Percentiles rank a stretch among this genome's conserved stretches.
phyloP scores from a whole-genome alignment of 2,329 filamentous ascomycete species.

The Talaromyces sp. region DNA sequence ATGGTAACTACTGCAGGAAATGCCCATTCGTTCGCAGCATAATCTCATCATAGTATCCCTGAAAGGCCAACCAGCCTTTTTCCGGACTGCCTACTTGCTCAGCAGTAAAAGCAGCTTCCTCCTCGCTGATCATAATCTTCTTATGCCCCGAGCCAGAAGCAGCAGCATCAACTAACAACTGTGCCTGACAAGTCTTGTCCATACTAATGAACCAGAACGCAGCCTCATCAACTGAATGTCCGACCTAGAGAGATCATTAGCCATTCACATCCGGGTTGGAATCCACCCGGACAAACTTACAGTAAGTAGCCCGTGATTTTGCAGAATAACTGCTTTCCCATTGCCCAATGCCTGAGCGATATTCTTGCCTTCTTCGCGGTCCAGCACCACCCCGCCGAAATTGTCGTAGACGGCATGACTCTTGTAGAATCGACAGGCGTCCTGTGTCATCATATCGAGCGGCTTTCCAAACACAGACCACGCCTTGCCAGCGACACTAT shows the following conservation, averaged over 20 bases:
- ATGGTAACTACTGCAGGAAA: conserved; percentile 35
- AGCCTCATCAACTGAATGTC: conserved; percentile 46
- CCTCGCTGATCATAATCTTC: conserved; percentile 22
- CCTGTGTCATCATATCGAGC: conserved; percentile 47
- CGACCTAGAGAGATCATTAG: conserved; percentile 18
- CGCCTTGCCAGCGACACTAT: conserved; percentile 45
- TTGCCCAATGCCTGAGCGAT: conserved; percentile 47
- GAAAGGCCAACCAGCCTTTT: conserved; percentile 52
- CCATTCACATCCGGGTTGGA: background rate
- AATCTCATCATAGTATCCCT: conserved; percentile 53
- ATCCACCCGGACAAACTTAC: conserved; percentile 17
- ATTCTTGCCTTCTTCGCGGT: conserved; percentile 46
- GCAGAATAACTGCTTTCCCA: conserved; percentile 51
- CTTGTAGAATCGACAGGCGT: conserved; percentile 38
- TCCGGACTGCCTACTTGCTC: conserved; percentile 32
- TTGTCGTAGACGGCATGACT: conserved; percentile 38
- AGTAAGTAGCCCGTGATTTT: conserved; percentile 54
- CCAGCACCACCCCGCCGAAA: conserved; percentile 52
- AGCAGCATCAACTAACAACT: conserved; percentile 16
- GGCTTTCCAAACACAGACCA: conserved; percentile 43
- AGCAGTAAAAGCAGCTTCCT: conserved; percentile 20
- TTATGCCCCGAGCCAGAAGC: conserved; percentile 13
- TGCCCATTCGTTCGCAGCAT: conserved; percentile 47
- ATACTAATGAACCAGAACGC: conserved; percentile 51
- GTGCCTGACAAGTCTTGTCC: conserved; percentile 22